phyloP scores from a whole-genome alignment of 176 grass and related monocot genomes.

The Musa acuminata region DNA sequence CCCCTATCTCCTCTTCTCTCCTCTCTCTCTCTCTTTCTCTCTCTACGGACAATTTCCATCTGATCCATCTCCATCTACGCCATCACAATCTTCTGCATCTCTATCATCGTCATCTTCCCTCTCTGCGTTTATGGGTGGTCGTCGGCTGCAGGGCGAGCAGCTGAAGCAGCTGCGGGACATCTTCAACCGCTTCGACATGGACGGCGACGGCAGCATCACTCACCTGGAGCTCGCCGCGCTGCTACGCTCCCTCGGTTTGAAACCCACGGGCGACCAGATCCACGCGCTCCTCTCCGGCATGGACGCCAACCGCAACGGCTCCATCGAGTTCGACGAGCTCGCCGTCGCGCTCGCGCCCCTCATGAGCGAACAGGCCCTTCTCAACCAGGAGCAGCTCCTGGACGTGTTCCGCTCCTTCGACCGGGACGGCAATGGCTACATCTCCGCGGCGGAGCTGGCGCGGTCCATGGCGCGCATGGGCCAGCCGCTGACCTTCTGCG shows the following conservation, averaged over 20 bases:
- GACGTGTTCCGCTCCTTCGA: conserved; percentile 11
- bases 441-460: conserved; percentile 13
- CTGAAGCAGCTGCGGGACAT: conserved; percentile 6
- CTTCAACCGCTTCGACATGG: conserved; percentile 19
- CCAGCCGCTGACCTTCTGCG: conserved; percentile 8
- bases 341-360: conserved; percentile 1
- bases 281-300: conserved; percentile 4
- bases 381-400: conserved; percentile 11
- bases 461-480: conserved; percentile 14
- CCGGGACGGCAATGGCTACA: conserved; percentile 18
- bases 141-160: neutral
- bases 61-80: no score
- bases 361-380: conserved; percentile 3
- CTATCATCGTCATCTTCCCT: no score
- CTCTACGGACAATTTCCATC: neutral
- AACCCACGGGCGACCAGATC: conserved; percentile 16
- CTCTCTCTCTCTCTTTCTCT: neutral
- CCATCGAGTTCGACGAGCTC: conserved; percentile 15
- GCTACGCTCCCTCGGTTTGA: conserved; percentile 9
- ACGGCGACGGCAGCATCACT: conserved; percentile 17
- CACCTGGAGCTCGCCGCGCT: conserved; percentile 13
- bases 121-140: neutral
- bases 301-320: conserved; percentile 10
- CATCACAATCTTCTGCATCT: no score
- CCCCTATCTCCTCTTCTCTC: neutral